Conservation (phyloP, 768 basidiomycete genomes). For the Tricholoma terreum region DNA sequence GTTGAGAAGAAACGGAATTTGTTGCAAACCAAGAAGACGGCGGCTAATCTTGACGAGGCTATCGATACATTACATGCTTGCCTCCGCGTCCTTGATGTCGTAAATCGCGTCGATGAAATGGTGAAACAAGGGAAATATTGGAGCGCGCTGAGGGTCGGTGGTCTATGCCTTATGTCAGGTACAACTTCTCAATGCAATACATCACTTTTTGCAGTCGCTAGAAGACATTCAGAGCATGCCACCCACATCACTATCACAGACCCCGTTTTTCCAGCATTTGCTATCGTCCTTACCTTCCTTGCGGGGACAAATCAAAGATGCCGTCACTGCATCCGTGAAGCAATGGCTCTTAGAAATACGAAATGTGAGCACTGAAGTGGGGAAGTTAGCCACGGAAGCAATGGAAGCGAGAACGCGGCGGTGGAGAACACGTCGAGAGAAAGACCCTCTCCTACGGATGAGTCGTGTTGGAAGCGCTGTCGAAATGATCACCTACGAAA, state of each 20-base stretch:
- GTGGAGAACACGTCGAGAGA: conserved; percentile 83
- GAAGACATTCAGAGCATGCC: conserved; percentile 94
- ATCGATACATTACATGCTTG: conserved; percentile 95
- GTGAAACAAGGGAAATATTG: conserved; percentile 92
- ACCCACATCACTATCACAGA: conserved; percentile 83
- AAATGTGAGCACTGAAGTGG: conserved; percentile 83
- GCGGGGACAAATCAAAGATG: conserved; percentile 84
- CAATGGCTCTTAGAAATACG: conserved; percentile 96
- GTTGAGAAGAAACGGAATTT: conserved; percentile 93
- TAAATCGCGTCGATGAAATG: conserved; percentile 90
- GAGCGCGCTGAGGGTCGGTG: conserved; percentile 90
- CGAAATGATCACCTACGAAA: conserved; percentile 89
- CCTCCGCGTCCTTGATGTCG: conserved; percentile 87
- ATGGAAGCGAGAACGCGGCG: conserved; percentile 83
- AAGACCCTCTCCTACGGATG: conserved; percentile 71
- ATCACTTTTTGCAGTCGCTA: conserved; percentile 62
- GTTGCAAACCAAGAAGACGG: conserved; percentile 88
- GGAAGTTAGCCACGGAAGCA: conserved; percentile 80
- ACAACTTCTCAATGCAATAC: conserved; percentile 27
- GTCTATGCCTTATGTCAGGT: conserved; percentile 30
- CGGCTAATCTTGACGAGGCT: conserved; percentile 91
- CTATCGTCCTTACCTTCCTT: conserved; percentile 89
- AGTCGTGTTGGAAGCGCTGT: conserved; percentile 89
- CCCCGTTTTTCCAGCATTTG: conserved; percentile 90
- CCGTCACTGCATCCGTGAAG: conserved; percentile 92